These are phyloP conservation scores for Loxodes magnus DNA, from an alignment of 73 alveolate genomes.

Conservation along the genomic window DNA sequence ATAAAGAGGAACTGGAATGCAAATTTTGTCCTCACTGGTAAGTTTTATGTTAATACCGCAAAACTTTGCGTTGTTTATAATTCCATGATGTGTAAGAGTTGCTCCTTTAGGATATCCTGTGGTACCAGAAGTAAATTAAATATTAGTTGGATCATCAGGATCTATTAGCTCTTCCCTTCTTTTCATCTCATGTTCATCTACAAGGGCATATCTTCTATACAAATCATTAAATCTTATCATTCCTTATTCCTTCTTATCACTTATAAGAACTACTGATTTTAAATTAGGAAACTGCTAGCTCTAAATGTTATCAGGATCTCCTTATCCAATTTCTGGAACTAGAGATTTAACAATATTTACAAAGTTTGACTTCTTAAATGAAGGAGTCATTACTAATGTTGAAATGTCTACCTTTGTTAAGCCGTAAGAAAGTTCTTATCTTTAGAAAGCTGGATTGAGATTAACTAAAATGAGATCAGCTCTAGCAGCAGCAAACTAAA, in stretches of 20 bases:
- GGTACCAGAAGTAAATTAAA: slow-evolving; percentile 74
- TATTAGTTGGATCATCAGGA: slow-evolving; percentile 57
- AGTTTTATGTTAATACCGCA: slow-evolving; percentile 33
- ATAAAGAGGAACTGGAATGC: slow-evolving; percentile 69
- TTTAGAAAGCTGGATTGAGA: slow-evolving; percentile 74
- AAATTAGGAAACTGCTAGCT: slow-evolving; percentile 22
- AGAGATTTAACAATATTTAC: slow-evolving; percentile 36
- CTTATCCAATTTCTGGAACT: slow-evolving; percentile 32
- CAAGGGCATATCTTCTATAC: slow-evolving; percentile 1
- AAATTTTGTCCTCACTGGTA: slow-evolving; percentile 25
- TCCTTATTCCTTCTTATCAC: slow-evolving; percentile 35
- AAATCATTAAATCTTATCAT: slow-evolving; percentile 49
- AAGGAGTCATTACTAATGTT: slow-evolving; percentile 47
- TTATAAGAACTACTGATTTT: slow-evolving; percentile 26
- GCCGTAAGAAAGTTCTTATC: slow-evolving; percentile 39
- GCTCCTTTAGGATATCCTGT: slow-evolving; percentile 79
- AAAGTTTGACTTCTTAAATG: slow-evolving; percentile 45
- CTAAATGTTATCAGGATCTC: slow-evolving; percentile 20
- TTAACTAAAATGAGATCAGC: slow-evolving; percentile 73
- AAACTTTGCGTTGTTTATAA: slow-evolving; percentile 48
- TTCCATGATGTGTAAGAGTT: slow-evolving; percentile 39
- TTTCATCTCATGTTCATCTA: slow-evolving; percentile 20
- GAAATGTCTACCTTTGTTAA: slow-evolving; percentile 20
- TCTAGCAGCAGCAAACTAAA: slow-evolving; percentile 53
- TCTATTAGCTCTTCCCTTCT: no score